phyloP scores from a whole-genome alignment of 176 grass and related monocot species.

The Aegilops tauschii region DNA sequence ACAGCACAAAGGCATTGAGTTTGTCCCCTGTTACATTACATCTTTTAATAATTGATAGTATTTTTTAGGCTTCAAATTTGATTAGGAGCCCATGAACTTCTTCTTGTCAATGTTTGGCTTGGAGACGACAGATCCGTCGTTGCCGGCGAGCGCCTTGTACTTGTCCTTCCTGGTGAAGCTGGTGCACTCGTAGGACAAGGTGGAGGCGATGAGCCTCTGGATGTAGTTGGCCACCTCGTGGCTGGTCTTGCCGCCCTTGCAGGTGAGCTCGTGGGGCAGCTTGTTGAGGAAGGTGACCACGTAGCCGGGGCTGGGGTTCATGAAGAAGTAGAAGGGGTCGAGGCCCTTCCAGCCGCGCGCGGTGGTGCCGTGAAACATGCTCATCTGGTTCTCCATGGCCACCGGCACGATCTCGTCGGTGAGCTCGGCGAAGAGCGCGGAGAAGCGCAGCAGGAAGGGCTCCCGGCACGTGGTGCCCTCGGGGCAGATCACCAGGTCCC shows the following conservation, averaged over 20 bases:
- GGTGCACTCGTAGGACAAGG: slow-evolving; percentile 75
- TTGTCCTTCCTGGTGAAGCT: slow-evolving; percentile 78
- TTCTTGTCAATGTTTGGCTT: slow-evolving; percentile 46
- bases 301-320: slow-evolving; percentile 75
- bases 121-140: slow-evolving; percentile 15
- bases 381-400: slow-evolving; percentile 79
- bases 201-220: slow-evolving; percentile 68
- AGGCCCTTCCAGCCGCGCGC: slow-evolving; percentile 69
- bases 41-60: too few species aligned
- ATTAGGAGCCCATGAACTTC: slow-evolving; percentile 46
- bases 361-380: slow-evolving; percentile 76
- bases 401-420: slow-evolving; percentile 79
- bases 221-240: slow-evolving; percentile 85
- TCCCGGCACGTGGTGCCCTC: slow-evolving; percentile 80
- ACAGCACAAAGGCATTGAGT: too few species aligned
- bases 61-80: too few species aligned
- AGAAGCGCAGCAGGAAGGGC: slow-evolving; percentile 71
- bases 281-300: slow-evolving; percentile 73
- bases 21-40: too few species aligned
- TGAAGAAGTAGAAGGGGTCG: slow-evolving; percentile 85
- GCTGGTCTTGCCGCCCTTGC: slow-evolving; percentile 55
- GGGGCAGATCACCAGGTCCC: slow-evolving; percentile 75
- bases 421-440: slow-evolving; percentile 71
- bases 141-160: slow-evolving; percentile 55
- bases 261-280: slow-evolving; percentile 62